Conservation (phyloP, 805 yeast species). For the Zygosaccharomyces pseudorouxii region DNA sequence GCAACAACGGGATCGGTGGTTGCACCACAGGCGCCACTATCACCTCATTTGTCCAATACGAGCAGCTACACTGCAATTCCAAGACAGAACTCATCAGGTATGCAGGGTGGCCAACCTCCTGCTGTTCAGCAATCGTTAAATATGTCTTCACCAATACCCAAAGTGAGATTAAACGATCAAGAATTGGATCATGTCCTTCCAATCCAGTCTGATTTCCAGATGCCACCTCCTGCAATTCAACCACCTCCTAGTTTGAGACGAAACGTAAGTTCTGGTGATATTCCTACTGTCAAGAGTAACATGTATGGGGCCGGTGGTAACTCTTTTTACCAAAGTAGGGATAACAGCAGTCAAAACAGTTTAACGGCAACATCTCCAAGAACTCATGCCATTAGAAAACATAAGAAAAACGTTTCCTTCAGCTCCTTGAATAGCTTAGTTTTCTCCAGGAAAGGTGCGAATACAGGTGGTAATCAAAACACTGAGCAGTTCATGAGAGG, state of each 20-base stretch:
- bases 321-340: conserved; percentile 18
- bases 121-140: neutral
- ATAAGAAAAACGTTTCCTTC: conserved; percentile 34
- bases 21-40: neutral
- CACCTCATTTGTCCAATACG: neutral
- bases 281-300: conserved; percentile 11
- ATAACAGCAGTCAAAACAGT: conserved; percentile 26
- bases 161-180: conserved; percentile 21
- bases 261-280: conserved; percentile 11
- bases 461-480: conserved; percentile 18
- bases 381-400: conserved; percentile 31
- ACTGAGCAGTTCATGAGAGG: conserved; percentile 30
- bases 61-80: neutral
- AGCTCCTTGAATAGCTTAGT: conserved; percentile 34
- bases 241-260: conserved; percentile 15
- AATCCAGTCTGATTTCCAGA: conserved; percentile 3
- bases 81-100: neutral
- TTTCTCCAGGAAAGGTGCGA: conserved; percentile 31
- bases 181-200: conserved; percentile 10
- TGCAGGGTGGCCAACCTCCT: neutral
- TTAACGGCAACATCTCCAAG: conserved; percentile 18
- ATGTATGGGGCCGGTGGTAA: conserved; percentile 6
- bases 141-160: conserved; percentile 15
- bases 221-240: neutral
- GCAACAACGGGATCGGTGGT: neutral